Percentiles rank a stretch among this genome's conserved stretches.
phyloP scores from a whole-genome alignment of 305 asterid species.

The Fraxinus baroniana region DNA sequence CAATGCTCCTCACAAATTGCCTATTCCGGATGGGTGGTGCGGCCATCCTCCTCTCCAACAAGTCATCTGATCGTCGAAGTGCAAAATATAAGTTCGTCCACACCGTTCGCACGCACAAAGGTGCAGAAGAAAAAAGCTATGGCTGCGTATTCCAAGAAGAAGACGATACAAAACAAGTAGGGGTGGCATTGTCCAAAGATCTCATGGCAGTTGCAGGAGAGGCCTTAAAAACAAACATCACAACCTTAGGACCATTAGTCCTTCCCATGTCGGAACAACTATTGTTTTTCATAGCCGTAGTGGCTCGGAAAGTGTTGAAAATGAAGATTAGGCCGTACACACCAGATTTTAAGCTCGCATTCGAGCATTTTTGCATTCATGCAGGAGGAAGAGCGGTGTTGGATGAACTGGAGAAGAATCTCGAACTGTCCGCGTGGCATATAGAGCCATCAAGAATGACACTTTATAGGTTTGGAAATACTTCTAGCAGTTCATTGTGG shows the following conservation, averaged over 20 bases:
- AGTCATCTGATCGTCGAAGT: conserved; percentile 42
- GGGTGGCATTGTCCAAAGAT: conserved; percentile 67
- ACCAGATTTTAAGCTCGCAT: conserved; percentile 73
- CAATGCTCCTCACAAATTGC: conserved; percentile 78
- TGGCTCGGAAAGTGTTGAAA: conserved; percentile 57
- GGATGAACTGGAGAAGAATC: conserved; percentile 71
- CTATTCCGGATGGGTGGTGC: conserved; percentile 86
- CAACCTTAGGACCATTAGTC: conserved; percentile 73
- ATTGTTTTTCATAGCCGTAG: conserved; percentile 48
- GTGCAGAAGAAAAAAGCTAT: conserved; percentile 58
- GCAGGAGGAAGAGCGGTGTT: conserved; percentile 74
- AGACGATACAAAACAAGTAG: conserved; percentile 47
- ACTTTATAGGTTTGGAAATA: conserved; percentile 63
- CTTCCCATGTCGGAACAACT: conserved; percentile 79
- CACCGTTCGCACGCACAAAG: conserved; percentile 73
- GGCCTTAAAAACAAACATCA: conserved; percentile 73
- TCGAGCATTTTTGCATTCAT: conserved; percentile 80
- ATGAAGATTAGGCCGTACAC: conserved; percentile 64
- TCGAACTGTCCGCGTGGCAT: conserved; percentile 55
- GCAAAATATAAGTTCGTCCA: conserved; percentile 65
- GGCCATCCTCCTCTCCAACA: conserved; percentile 72
- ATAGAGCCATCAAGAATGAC: conserved; percentile 93
- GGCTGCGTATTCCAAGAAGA: conserved; percentile 65
- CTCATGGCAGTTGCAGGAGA: conserved; percentile 79
- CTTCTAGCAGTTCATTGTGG: conserved; percentile 82